Evolutionary conservation across 1,139 yeast species (phyloP), one percentile per base, ranked within the genome.

Genomic region (Protomyces inouyei): DNA sequence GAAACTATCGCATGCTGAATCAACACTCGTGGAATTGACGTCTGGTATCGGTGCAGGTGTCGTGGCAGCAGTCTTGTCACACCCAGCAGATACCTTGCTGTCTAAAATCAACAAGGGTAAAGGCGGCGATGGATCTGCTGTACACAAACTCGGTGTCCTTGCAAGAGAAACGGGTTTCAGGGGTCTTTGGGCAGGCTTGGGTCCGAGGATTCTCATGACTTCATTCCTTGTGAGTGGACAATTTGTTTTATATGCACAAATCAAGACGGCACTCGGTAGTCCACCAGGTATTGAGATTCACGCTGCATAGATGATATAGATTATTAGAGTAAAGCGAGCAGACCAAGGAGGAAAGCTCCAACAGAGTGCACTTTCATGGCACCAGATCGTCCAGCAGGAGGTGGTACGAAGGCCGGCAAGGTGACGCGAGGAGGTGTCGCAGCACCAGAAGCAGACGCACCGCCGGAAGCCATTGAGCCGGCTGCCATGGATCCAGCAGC

Each of bases 151-250:
- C 72, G 53, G 52, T 23, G 57, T 52, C 40, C 90, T 92, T 73
- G 92, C 91, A 76, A 76, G 78, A 64, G 82, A 83, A 72, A 91
- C 92, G 73, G 98, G 98, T 4, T 92, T 92, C 75, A 78, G 75
- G 45, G 98, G 98, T 37, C 81, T 92, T 69, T 92, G 97, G 98
- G 88, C 88, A 74, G 98, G 98, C 64, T 83, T 92, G 70, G 88
- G 92, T 35, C 93, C 91, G 68, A 88, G 98, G 83, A 91, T 92
- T 71, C 84, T 90, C 68, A 92, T 92, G 98, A 84, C 92, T 76
- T 97, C 97, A 80, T 91, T 98, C 40, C 83, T 92, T 77, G 92
- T 98, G 55, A 97, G 97, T 69, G 84, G 88, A 82, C 98, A 92
- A 81, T 92, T 97, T 97, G 83, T 92, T 74, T 82, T 92, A 69